Conservation (phyloP, 768 basidiomycete genomes). For the Suillus hirtellus region DNA sequence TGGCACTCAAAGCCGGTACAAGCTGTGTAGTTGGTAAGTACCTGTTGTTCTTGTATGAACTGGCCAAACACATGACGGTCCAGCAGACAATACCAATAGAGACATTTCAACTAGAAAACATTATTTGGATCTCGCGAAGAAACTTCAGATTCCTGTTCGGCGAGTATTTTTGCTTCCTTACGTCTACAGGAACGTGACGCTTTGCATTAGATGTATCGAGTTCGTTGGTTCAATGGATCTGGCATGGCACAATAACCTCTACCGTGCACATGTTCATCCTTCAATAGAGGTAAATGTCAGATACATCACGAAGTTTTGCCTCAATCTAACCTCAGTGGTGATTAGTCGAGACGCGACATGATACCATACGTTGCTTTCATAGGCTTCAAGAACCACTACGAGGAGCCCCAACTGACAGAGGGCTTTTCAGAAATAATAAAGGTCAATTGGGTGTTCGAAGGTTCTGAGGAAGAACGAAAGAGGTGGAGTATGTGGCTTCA, state of each 20-base stretch:
- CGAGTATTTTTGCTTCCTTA: conserved; percentile 25
- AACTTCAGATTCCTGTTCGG: conserved; percentile 57
- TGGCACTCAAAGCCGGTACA: conserved; percentile 51
- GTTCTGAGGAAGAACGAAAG: conserved; percentile 65
- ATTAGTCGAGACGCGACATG: conserved; percentile 49
- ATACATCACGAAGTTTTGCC: neutral
- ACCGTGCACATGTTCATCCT: conserved; percentile 70
- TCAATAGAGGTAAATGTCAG: conserved; percentile 29
- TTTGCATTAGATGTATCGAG: conserved; percentile 58
- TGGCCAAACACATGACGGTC: conserved; percentile 8
- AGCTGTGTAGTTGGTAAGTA: conserved; percentile 79
- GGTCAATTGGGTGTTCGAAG: conserved; percentile 82
- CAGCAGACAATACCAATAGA: conserved; percentile 89
- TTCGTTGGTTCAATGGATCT: conserved; percentile 79
- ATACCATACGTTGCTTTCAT: conserved; percentile 63
- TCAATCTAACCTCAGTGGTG: neutral
- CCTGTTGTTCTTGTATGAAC: neutral
- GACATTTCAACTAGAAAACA: conserved; percentile 63
- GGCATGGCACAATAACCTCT: conserved; percentile 93
- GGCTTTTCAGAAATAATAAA: conserved; percentile 76
- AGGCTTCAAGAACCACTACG: conserved; percentile 57
- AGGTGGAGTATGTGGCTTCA: conserved; percentile 89
- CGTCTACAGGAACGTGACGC: neutral
- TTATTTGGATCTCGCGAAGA: conserved; percentile 70
- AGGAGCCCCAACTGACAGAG: conserved; percentile 66